Evolutionary conservation across 179 eudicot species (phyloP).

Genomic region (Beta macrorhiza): DNA sequence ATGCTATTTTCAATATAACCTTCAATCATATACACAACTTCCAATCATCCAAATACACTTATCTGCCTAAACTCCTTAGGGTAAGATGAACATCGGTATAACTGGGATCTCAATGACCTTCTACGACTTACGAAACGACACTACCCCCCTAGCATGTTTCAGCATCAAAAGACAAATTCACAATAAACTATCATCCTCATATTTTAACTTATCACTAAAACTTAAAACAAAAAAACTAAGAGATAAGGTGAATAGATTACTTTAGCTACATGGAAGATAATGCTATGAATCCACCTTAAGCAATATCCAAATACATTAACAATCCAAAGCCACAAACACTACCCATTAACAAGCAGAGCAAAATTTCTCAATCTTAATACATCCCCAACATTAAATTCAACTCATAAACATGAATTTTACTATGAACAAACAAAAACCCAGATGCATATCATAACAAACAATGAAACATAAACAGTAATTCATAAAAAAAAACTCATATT

Average conservation of each 20-base stretch:
- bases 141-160: slow-evolving; percentile 5
- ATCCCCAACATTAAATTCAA: slow-evolving; percentile 29
- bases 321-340: slow-evolving; percentile 29
- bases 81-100: not conserved
- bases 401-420: slow-evolving; percentile 27
- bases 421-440: slow-evolving; percentile 34
- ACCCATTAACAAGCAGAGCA: slow-evolving; percentile 26
- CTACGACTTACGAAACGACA: not conserved
- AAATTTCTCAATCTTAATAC: slow-evolving; percentile 26
- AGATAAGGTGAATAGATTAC: slow-evolving; percentile 11
- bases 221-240: not conserved
- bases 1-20: not conserved
- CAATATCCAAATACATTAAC: slow-evolving; percentile 25
- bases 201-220: slow-evolving; percentile 16
- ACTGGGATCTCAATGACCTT: slow-evolving; percentile 1
- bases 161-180: not conserved
- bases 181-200: slow-evolving; percentile 3
- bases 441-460: slow-evolving; percentile 23
- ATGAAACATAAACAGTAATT: slow-evolving; percentile 19
- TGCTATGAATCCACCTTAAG: slow-evolving; percentile 28
- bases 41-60: not conserved
- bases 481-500: slow-evolving; percentile 10
- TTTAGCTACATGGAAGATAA: slow-evolving; percentile 19
- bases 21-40: not conserved
- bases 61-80: slow-evolving; percentile 1